Evolutionary conservation across 2,329 filamentous ascomycete genomes (phyloP).

Genomic region (Xylaria multiplex): DNA sequence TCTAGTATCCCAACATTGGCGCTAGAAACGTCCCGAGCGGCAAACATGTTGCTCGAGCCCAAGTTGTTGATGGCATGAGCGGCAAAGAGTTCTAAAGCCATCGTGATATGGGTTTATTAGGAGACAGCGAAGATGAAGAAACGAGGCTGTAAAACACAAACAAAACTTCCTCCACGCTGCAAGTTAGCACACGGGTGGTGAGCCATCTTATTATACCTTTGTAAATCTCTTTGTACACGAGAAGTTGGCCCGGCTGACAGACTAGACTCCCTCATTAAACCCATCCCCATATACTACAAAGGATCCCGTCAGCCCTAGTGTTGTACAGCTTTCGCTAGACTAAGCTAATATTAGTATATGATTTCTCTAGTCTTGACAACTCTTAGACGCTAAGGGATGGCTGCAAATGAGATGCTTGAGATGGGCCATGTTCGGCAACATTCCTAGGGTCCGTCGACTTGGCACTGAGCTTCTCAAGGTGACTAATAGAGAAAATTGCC

Average conservation of each 20-base stretch:
- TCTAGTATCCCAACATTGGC: neutral
- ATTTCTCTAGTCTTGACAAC: neutral
- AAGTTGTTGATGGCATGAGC: slow-evolving; percentile 27
- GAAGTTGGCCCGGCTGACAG: slow-evolving; percentile 5
- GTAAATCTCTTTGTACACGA: neutral
- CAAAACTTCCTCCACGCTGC: neutral
- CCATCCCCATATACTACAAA: neutral
- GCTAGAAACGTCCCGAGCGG: slow-evolving; percentile 10
- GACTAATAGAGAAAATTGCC: neutral
- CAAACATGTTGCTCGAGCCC: slow-evolving; percentile 3
- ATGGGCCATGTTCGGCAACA: slow-evolving; percentile 5
- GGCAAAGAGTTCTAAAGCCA: slow-evolving; percentile 29
- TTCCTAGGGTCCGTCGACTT: slow-evolving; percentile 8
- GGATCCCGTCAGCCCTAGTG: slow-evolving; percentile 8
- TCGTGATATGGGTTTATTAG: neutral
- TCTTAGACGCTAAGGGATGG: neutral
- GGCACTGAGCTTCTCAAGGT: neutral
- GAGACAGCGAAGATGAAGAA: neutral
- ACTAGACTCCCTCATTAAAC: slow-evolving; percentile 11
- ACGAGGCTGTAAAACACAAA: neutral
- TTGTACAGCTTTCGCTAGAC: neutral
- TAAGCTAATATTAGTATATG: slow-evolving; percentile 21
- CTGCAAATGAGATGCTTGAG: slow-evolving; percentile 4
- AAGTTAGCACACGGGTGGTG: neutral
- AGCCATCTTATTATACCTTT: slow-evolving; percentile 26